Percentiles rank a stretch among this genome's conserved stretches.
Evolutionary conservation across 257 asterid genomes (phyloP).

Genomic region (Capsicum baccatum): DNA sequence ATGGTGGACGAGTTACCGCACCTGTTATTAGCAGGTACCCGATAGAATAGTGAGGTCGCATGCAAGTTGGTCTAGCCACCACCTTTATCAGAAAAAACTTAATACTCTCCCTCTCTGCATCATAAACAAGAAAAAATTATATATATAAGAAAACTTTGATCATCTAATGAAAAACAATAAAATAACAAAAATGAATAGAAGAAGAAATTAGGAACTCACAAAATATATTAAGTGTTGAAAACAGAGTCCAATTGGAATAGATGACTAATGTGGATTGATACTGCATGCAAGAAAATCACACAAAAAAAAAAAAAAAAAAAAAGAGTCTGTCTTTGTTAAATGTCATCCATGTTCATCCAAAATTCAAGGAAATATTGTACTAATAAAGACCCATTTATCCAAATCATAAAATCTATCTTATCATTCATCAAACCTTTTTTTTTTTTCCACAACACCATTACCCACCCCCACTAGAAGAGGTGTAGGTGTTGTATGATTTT

Average conservation of each 20-base stretch:
- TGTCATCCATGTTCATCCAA: constrained; percentile 6
- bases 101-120: neutral
- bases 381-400: neutral
- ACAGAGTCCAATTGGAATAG: neutral
- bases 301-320: neutral
- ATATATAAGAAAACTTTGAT: neutral
- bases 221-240: neutral
- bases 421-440: neutral
- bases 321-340: neutral
- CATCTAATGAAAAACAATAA: neutral
- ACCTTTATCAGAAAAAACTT: neutral
- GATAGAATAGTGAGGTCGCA: neutral
- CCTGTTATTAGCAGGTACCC: neutral
- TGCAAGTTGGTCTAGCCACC: neutral
- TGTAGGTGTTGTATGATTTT: neutral
- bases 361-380: neutral
- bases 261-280: neutral
- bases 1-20: neutral
- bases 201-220: neutral
- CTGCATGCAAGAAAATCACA: neutral
- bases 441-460: constrained; percentile 17
- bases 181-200: neutral
- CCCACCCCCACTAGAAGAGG: neutral
- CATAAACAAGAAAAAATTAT: neutral
- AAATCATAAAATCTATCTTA: neutral